Evolutionary conservation across 2,329 filamentous ascomycete species (phyloP), one percentile per base, ranked within the genome.

Genomic region (Penicillium aurantiogriseum): DNA sequence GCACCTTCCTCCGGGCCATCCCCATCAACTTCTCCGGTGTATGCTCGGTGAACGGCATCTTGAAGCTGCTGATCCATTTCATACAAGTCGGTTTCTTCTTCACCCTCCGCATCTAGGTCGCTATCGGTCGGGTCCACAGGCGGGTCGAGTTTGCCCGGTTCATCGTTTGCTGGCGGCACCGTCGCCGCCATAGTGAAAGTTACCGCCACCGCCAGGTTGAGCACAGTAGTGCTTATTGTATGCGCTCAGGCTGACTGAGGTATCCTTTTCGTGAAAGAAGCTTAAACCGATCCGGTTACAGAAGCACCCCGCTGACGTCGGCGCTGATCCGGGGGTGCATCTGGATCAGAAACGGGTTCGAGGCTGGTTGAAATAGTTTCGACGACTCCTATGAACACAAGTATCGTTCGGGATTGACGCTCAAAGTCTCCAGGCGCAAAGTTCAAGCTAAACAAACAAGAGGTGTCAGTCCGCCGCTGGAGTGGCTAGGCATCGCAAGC

Each of bases 61-160:
- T 75, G 72, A 23, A 74, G 68, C 50, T 72, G 72, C 54, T 75
- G 72, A 47, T 76, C 73, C 71, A 73, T 72, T 45, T 70, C 69
- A 53, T 76, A 76, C 33, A 77, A 54, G 54, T 77, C 75, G 17
- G 74, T 74, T 53, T 76, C 74, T 47, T 77, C 75, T 58, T 77
- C 75, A n/a, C 76, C 76, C 56, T 77, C 76, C 21, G 76, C 76
- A 58, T 78, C 76, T 63, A 74, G 71, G 52, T 78, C 76, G 61
- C 76, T 77, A 56, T 76, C 75, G 43, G 71, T 65, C 58, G 70
- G 58, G 53, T 76, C 72, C 33, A 66, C 57, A 35, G 67, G 67
- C 40, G 69, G 64, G 61, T 71, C 69, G 57, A 69, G 63, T 55
- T 68, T 64, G 46, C 61, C 66, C 46, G 69, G 65, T 61, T 75